Base-by-base conservation (phyloP, 169 alveolate species). In the Cyclospora cayetanensis region DNA sequence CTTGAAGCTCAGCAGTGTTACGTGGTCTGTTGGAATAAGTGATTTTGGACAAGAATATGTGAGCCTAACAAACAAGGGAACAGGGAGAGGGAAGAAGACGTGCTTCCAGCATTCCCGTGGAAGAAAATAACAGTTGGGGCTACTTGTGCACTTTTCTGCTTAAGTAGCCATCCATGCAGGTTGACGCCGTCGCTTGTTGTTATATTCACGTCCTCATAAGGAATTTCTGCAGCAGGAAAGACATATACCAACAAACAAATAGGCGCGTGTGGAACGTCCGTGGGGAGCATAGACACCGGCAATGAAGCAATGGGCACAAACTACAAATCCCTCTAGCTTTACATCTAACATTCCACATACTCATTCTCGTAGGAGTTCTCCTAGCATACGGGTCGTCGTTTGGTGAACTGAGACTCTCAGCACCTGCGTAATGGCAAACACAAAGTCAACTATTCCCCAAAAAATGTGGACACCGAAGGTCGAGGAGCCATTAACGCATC, bases 51-150 rank as follows among this genome's bases (percentile, higher is more conserved):
- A n/a, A n/a, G n/a, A n/a, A n/a, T n/a, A n/a, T n/a, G n/a, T n/a
- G n/a, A n/a, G n/a, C n/a, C n/a, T n/a, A n/a, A n/a, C n/a, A n/a
- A n/a, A n/a, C n/a, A n/a, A n/a, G n/a, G n/a, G n/a, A n/a, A n/a
- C n/a, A n/a, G n/a, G n/a, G n/a, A n/a, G n/a, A n/a, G n/a, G n/a
- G n/a, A n/a, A n/a, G n/a, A n/a, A n/a, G 12, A 7, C 91, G 43
- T 42, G 80, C 94, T 91, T 42, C 94, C 94, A 22, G 94, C 94
- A 50, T 91, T 91, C 50, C 92, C 94, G 42, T 91, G 94, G 31
- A 91, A 91, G 65, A 74, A 91, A 11, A 91, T 77, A 50, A 91
- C n/a, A 50, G 94, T 91, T 18, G 93, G 93, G n/a, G 85, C 90
- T 29, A 77, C 70, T 25, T 22, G 80, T 9, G 92, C 87, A 15